These are phyloP conservation scores for Schizopora paradoxa DNA, from an alignment of 1,284 basidiomycete species.

Conservation along the genomic window DNA sequence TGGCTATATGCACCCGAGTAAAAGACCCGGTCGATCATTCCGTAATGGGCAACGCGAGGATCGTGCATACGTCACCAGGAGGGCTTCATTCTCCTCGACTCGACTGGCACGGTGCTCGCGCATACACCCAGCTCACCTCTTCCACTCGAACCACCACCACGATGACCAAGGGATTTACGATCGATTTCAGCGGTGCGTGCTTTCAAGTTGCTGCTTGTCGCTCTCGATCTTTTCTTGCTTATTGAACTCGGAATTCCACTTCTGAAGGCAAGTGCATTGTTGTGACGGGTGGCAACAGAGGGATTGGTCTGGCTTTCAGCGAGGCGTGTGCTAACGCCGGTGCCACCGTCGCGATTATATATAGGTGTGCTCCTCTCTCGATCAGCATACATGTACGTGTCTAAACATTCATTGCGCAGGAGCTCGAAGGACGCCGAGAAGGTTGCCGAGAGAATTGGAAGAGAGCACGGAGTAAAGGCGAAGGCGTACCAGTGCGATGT, in stretches of 20 bases:
- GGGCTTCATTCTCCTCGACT: too few relatives aligned
- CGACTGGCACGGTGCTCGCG: too few relatives aligned
- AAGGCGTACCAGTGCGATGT: constrained; percentile 43
- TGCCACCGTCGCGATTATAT: constrained; percentile 40
- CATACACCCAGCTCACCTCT: not conserved
- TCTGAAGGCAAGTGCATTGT: constrained; percentile 29
- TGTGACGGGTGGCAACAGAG: constrained; percentile 39
- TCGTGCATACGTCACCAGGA: too few relatives aligned
- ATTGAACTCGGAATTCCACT: too few relatives aligned
- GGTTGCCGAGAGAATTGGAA: constrained; percentile 32
- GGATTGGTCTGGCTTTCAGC: constrained; percentile 43
- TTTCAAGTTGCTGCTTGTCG: not conserved
- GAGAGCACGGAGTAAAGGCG: constrained; percentile 30
- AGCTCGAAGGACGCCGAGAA: constrained; percentile 34
- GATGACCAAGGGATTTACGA: constrained; percentile 4
- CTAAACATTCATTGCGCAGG: constrained; percentile 18
- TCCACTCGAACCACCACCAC: constrained; percentile 1
- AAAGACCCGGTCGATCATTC: too few relatives aligned
- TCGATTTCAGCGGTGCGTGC: constrained; percentile 2
- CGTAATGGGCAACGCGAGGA: too few relatives aligned
- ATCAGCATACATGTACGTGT: not conserved
- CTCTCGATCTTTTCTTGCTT: not conserved
- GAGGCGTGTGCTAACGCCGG: constrained; percentile 38
- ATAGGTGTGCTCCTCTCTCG: constrained; percentile 24
- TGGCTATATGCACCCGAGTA: too few relatives aligned